Conservation (phyloP, 148 eudicot genomes). For the Agrostemma githago region DNA sequence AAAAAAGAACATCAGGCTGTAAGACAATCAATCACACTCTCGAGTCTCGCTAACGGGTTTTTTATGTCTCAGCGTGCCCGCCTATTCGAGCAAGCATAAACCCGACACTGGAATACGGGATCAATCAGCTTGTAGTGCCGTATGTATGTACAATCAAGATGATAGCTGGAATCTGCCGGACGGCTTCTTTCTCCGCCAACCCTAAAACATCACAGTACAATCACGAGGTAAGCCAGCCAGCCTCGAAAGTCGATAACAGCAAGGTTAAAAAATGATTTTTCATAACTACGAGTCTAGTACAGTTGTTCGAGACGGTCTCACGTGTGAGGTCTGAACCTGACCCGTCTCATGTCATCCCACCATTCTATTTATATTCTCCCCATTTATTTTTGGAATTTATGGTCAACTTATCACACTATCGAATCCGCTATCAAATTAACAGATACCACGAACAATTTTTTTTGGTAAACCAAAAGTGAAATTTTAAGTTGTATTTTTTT, state of each 20-base stretch:
- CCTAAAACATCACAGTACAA: constrained; percentile 39
- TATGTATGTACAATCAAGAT: constrained; percentile 25
- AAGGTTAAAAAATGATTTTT: not conserved
- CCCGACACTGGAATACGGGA: not conserved
- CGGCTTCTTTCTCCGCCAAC: constrained; percentile 91
- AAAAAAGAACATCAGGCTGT: constrained; percentile 6
- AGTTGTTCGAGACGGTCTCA: not conserved
- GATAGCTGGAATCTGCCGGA: constrained; percentile 82
- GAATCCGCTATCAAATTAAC: not conserved
- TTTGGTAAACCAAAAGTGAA: not conserved
- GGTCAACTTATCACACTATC: not conserved
- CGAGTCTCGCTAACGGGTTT: constrained; percentile 12
- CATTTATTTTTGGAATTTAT: too few relatives aligned
- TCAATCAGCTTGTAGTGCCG: too few relatives aligned
- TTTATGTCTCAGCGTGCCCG: not conserved
- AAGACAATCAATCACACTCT: constrained; percentile 19
- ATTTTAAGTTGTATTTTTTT: too few relatives aligned
- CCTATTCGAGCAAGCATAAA: constrained; percentile 6
- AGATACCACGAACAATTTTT: not conserved
- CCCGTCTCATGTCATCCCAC: not conserved
- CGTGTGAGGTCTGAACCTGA: not conserved
- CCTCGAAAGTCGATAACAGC: not conserved
- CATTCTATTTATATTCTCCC: not conserved
- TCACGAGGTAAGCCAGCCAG: constrained; percentile 8
- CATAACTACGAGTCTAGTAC: not conserved